A percentile compares a stretch with the other conserved stretches of the same genome.
These are phyloP conservation scores for Trichoderma sp. DNA, from an alignment of 2,329 filamentous ascomycete genomes.

Conservation along the genomic window DNA sequence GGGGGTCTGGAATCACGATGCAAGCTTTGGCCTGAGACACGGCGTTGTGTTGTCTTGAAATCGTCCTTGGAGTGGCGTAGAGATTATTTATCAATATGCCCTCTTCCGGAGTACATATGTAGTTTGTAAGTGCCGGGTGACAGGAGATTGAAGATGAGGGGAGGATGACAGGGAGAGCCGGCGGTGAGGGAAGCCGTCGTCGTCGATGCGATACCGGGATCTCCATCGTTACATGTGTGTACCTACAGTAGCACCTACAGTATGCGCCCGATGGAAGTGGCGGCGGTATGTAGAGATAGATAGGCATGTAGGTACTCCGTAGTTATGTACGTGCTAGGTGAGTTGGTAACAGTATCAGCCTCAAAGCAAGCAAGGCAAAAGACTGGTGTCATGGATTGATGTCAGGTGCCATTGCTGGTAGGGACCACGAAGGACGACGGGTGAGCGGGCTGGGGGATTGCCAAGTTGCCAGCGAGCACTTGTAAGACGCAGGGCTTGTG, in stretches of 20 bases:
- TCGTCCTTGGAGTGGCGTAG: neutral
- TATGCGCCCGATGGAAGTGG: neutral
- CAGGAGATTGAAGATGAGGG: neutral
- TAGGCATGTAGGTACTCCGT: neutral
- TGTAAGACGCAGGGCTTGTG: slow-evolving; percentile 9
- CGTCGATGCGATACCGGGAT: neutral
- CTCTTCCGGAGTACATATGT: neutral
- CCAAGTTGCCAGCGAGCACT: slow-evolving; percentile 11
- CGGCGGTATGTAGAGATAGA: neutral
- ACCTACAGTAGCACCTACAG: neutral
- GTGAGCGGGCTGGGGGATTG: neutral
- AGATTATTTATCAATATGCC: neutral
- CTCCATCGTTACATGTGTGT: neutral
- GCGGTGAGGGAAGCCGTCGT: slow-evolving; percentile 6
- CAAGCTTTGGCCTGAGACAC: neutral
- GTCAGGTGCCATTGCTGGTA: neutral
- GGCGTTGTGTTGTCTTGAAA: neutral
- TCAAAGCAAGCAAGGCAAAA: neutral
- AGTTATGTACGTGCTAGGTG: neutral
- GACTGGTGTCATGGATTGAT: neutral
- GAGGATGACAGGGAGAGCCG: slow-evolving; percentile 20
- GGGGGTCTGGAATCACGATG: neutral
- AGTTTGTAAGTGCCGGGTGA: neutral
- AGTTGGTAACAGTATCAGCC: neutral
- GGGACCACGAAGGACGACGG: neutral